These are phyloP conservation scores for Xylariaceae sp. DNA, from an alignment of 2,329 filamentous ascomycete genomes.

Conservation along the genomic window DNA sequence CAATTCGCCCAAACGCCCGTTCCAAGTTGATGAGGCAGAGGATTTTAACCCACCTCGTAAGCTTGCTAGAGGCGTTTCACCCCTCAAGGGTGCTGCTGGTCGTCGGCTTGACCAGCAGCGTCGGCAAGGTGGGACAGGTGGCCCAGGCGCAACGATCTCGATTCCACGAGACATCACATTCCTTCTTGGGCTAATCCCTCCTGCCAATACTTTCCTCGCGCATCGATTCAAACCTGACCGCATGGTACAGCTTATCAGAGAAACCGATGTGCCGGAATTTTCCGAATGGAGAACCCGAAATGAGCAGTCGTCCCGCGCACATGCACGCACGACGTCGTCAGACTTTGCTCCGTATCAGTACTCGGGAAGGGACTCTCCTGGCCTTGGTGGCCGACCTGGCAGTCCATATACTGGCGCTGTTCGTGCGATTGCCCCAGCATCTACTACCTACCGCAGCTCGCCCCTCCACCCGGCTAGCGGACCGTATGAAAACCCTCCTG, in stretches of 20 bases:
- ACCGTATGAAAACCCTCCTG: slow-evolving; percentile 39
- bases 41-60: slow-evolving; percentile 75
- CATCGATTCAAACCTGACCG: slow-evolving; percentile 65
- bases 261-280: slow-evolving; percentile 62
- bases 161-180: slow-evolving; percentile 68
- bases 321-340: slow-evolving; percentile 41
- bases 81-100: slow-evolving; percentile 84
- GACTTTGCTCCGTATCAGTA: slow-evolving; percentile 38
- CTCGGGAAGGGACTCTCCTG: slow-evolving; percentile 28
- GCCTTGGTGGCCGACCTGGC: slow-evolving; percentile 37
- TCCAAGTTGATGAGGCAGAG: slow-evolving; percentile 67
- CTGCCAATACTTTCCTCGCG: slow-evolving; percentile 66
- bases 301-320: slow-evolving; percentile 31
- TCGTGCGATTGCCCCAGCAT: slow-evolving; percentile 37
- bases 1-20: slow-evolving; percentile 59
- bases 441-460: slow-evolving; percentile 48
- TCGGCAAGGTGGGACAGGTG: slow-evolving; percentile 42
- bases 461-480: slow-evolving; percentile 47
- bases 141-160: slow-evolving; percentile 49
- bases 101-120: slow-evolving; percentile 77
- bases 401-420: slow-evolving; percentile 44
- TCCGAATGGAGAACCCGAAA: slow-evolving; percentile 48
- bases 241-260: slow-evolving; percentile 69
- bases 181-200: slow-evolving; percentile 68
- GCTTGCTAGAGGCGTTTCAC: slow-evolving; percentile 82